phyloP scores from a whole-genome alignment of 2,329 filamentous ascomycete species.

The Fusarium heterosporum region DNA sequence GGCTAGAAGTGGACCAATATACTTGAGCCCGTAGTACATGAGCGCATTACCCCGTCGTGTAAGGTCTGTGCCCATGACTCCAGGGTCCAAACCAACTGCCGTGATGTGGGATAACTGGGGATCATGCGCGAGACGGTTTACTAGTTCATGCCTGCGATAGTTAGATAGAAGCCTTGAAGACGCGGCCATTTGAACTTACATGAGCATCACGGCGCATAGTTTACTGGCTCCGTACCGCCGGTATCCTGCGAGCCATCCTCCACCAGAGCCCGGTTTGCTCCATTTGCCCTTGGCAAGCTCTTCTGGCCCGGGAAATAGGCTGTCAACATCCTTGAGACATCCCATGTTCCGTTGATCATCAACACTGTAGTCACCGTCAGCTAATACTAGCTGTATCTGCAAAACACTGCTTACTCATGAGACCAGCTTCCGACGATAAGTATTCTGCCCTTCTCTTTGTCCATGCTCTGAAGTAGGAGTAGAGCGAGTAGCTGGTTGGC shows the following conservation, averaged over 20 bases:
- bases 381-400: not conserved
- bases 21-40: conserved; percentile 40
- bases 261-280: conserved; percentile 49
- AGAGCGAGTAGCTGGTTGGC: conserved; percentile 49
- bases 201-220: conserved; percentile 54
- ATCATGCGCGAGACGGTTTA: conserved; percentile 50
- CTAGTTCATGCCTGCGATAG: conserved; percentile 50
- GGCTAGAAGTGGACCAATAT: conserved; percentile 43
- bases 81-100: conserved; percentile 55
- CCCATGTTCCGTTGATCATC: conserved; percentile 47
- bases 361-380: conserved; percentile 41
- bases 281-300: conserved; percentile 51
- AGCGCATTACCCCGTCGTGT: conserved; percentile 45
- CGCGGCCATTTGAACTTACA: conserved; percentile 35
- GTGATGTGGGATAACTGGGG: conserved; percentile 51
- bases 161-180: conserved; percentile 12
- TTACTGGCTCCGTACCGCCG: conserved; percentile 56
- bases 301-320: conserved; percentile 48
- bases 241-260: conserved; percentile 47
- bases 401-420: conserved; percentile 49
- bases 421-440: conserved; percentile 50
- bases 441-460: conserved; percentile 45
- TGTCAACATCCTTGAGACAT: conserved; percentile 44
- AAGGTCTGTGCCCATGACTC: conserved; percentile 52
- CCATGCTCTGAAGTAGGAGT: conserved; percentile 51